Conservation (phyloP, 1,284 basidiomycete genomes). For the Ganoderma sp. region DNA sequence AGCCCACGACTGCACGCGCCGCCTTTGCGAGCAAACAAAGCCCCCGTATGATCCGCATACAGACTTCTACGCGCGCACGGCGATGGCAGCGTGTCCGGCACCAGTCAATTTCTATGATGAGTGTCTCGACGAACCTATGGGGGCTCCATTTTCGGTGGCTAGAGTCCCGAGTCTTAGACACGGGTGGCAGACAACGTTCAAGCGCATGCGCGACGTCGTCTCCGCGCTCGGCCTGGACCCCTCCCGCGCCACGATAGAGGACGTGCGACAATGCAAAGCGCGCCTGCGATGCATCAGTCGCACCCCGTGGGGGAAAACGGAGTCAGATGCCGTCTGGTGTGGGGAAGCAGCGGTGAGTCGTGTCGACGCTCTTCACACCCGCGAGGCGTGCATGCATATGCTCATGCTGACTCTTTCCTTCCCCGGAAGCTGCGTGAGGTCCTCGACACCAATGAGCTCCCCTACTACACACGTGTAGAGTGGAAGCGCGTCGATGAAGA, state of each 20-base stretch:
- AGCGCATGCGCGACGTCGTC: neutral
- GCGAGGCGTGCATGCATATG: neutral
- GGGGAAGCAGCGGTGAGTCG: constrained; percentile 6
- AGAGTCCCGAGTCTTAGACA: neutral
- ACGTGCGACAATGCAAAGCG: neutral
- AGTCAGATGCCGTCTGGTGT: no score
- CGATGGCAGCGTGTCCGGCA: neutral
- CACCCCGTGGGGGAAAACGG: no score
- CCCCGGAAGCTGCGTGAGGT: neutral
- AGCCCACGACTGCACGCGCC: neutral
- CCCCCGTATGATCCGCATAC: no score
- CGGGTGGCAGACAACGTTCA: no score
- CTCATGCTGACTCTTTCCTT: no score
- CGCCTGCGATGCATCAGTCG: neutral
- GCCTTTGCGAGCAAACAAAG: neutral
- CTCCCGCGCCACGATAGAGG: neutral
- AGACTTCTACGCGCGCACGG: neutral
- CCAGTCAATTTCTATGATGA: no score
- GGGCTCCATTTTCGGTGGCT: neutral
- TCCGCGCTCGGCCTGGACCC: constrained; percentile 5
- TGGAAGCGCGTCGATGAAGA: neutral
- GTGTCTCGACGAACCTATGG: no score
- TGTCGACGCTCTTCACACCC: neutral
- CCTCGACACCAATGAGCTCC: neutral
- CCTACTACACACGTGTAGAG: neutral